Conservation (phyloP, 2,329 filamentous ascomycete genomes). For the Purpureocillium takamizusanense region DNA sequence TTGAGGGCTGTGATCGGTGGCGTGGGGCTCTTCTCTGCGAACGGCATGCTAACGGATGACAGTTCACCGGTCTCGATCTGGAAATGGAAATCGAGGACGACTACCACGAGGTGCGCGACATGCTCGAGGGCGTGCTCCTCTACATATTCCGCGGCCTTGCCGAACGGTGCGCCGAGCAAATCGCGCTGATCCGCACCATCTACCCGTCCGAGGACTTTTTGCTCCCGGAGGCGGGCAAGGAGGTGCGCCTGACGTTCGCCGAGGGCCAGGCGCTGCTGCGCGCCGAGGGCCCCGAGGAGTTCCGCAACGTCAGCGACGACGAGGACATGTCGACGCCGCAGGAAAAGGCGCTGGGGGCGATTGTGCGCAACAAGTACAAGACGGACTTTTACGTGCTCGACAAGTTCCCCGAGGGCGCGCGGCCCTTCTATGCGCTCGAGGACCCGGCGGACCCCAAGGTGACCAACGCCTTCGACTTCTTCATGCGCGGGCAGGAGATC, state of each 20-base stretch:
- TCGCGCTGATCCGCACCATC: slow-evolving; percentile 60
- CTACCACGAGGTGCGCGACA: slow-evolving; percentile 65
- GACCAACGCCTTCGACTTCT: slow-evolving; percentile 26
- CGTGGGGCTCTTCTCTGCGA: too few relatives aligned
- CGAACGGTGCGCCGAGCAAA: slow-evolving; percentile 59
- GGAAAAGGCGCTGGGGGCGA: slow-evolving; percentile 78
- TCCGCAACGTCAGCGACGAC: slow-evolving; percentile 59
- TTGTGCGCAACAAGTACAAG: slow-evolving; percentile 81
- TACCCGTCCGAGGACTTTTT: slow-evolving; percentile 74
- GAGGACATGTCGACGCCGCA: slow-evolving; percentile 76
- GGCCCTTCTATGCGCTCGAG: slow-evolving; percentile 88
- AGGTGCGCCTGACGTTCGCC: slow-evolving; percentile 67
- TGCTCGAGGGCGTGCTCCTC: slow-evolving; percentile 66
- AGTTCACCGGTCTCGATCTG: slow-evolving; percentile 80
- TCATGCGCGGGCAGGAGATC: slow-evolving; percentile 88
- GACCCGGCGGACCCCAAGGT: slow-evolving; percentile 19
- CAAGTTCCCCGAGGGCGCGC: slow-evolving; percentile 83
- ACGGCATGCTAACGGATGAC: too few relatives aligned
- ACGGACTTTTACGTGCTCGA: slow-evolving; percentile 97
- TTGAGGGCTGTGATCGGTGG: too few relatives aligned
- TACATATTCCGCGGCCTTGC: slow-evolving; percentile 68
- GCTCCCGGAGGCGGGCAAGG: slow-evolving; percentile 64
- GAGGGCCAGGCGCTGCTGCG: slow-evolving; percentile 71
- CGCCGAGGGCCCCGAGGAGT: slow-evolving; percentile 61
- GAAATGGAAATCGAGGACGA: slow-evolving; percentile 80